Evolutionary conservation across 1,139 yeast species (phyloP), one percentile per base, ranked within the genome.

Genomic region (Taiozyma sp.): DNA sequence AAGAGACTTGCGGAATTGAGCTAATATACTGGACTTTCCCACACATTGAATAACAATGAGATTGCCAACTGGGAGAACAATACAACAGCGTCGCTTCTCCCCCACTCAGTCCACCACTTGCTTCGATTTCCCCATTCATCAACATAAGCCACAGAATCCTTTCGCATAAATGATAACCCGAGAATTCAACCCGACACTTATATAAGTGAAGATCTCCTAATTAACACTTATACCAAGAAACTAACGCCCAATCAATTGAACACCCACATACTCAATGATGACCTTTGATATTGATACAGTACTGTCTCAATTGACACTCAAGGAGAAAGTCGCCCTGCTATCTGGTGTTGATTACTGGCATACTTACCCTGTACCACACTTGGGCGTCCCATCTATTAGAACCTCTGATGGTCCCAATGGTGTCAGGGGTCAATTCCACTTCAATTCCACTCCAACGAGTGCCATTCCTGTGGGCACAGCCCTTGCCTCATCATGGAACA

Each of bases 381-480:
- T 71, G 27, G 58, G 68, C 38, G 55, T 69, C 29, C 68, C 75
- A 2, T 44, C 58, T 2, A 43, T 57, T n/a, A 50, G 57, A 43
- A 48, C 55, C 2, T 54, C 58, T 1, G 83, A 78, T 58, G 83
- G 82, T 1, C 83, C 83, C 29, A 78, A 78, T 56, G 83, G 83
- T 43, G 68, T 78, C 23, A 66, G 82, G 49, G 82, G 82, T 13
- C 74, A 78, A 16, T 66, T 66, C 43, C 74, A 75, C 57, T 75
- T 76, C 62, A 70, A 73, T 52, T 62, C 73, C 5, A 66, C 70
- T 14, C 78, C 79, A 4, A 67, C 80, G 28, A 79, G 78, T 24
- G 75, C 79, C 54, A 71, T 78, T 55, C 79, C 82, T 4, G 54
- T 51, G 39, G 80, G 79, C 8, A 73, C 79, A n/a, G 76, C 55